Evolutionary conservation across 2,329 filamentous ascomycete species (phyloP), one percentile per base, ranked within the genome.

Genomic region (Penicillium aurantiogriseum): DNA sequence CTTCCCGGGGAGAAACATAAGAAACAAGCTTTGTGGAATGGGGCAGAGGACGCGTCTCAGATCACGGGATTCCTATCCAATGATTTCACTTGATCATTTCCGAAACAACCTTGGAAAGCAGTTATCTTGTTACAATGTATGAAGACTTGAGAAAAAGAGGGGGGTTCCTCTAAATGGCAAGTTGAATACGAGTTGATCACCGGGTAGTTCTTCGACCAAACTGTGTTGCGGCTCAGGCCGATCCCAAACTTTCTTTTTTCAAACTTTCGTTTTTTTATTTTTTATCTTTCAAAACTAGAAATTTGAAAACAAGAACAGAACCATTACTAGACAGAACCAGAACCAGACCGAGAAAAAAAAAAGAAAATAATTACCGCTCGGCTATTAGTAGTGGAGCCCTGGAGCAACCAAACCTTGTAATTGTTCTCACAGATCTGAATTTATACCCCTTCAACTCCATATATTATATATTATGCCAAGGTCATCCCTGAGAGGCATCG

Each of bases 111-210:
- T 21, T 21, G 21, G 21, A 21, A 47, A 23, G 45, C 3, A 23
- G 13, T 7, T 33, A 23, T 4, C 11, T 11, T 29, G 9, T 23
- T 21, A 33, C 5, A 13, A 3, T 17, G 15, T 35, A 15, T 33
- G 31, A 33, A 13, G 5, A 33, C 31, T 33, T 15, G 31, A 11
- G 11, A 21, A 13, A 17, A 8, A 39, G 17, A 9, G n/a, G n/a
- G n/a, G 4, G 4, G n/a, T 39, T 9, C 21, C 31, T 13, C 23
- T 21, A 38, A 52, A 47, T 23, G 55, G 55, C 44, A 57, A 57
- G 29, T 60, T n/a, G 11, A 44, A 59, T 61, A 61, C 63, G 63
- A 65, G 59, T 46, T 46, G 63, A 65, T 65, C 63, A 58, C 63
- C 23, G 23, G 23, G 23, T 1, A 23, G 23, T 23, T 23, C 23